Base-by-base conservation (phyloP, 768 basidiomycete species). In the Exidia glandulosa region DNA sequence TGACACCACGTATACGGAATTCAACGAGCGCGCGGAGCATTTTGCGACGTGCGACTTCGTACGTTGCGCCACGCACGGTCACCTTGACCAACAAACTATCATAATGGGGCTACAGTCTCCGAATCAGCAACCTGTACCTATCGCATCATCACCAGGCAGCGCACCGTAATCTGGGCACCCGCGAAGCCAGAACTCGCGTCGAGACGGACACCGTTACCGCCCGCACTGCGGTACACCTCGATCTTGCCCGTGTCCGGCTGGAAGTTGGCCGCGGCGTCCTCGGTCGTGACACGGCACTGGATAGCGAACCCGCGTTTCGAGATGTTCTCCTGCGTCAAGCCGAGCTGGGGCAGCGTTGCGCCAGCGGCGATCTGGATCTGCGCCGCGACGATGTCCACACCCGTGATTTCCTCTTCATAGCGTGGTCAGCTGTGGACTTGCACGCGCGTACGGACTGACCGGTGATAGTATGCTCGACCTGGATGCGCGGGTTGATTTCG, bases 341-440 rank as follows among this genome's bases (percentile, higher is more conserved):
- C 96, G 63, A 98, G 87, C 70, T 96, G 93, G 9, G 92, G 86
- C 48, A 98, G 84, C 50, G 94, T 90, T 5, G 94, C 96, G 58
- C 96, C 96, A 57, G 94, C 96, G n/a, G 95, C 95, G 67, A 99
- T 97, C 76, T 98, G 96, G 65, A 99, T 98, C 74, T 98, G 96
- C 23, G 96, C 96, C 59, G 96, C 96, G 41, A 98, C 94, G 63
- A 99, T 95, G 70, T 99, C 96, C 72, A 98, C 94, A 57, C 96
- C 96, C 62, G 96, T 98, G 68, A 99, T 99, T 71, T 97, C 94
- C 88, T 98, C 96, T 94, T 70, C 31, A 60, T 55, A 41, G 36
- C 36, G 23, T n/a, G n/a, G n/a, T 16, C 27, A 25, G 19, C 59
- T 45, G 41, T 57, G 50, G 56, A 56, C 64, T 37, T 66, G 58